Evolutionary conservation across 192 early-diverging fungal species (phyloP).

Genomic region (Coemansia nantahalensis): DNA sequence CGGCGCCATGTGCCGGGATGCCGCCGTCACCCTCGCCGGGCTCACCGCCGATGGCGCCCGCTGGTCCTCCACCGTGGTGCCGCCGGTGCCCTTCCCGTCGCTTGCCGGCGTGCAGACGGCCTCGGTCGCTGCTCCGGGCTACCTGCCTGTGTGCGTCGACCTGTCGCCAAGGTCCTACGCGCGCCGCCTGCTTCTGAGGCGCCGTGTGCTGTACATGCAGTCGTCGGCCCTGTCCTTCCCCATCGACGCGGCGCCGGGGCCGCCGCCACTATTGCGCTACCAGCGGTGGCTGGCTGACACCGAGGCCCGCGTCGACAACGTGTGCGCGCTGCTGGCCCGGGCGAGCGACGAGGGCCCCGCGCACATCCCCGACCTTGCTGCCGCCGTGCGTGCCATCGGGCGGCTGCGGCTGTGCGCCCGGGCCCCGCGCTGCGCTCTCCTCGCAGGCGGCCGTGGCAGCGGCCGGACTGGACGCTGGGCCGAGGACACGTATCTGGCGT

Average conservation of each 20-base stretch:
- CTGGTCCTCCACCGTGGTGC: not conserved
- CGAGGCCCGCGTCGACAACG: not conserved
- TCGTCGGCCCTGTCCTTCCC: not conserved
- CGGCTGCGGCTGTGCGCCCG: conserved; percentile 24
- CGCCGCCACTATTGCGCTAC: conserved; percentile 7
- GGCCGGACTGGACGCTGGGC: conserved; percentile 13
- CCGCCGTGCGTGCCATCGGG: conserved; percentile 8
- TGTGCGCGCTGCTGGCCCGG: conserved; percentile 7
- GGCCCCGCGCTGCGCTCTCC: conserved; percentile 4
- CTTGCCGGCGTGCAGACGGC: conserved; percentile 8
- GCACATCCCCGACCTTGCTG: not conserved
- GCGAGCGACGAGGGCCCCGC: not conserved
- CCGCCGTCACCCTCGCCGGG: conserved; percentile 7
- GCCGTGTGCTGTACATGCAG: conserved; percentile 37
- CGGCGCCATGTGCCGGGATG: conserved; percentile 26
- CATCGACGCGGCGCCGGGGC: not conserved
- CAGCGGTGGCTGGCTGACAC: conserved; percentile 12
- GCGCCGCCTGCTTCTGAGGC: not conserved
- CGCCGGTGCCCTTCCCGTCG: conserved; percentile 20
- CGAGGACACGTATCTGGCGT: conserved; percentile 23
- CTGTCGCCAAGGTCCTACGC: conserved; percentile 1
- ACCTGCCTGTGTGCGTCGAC: conserved; percentile 21
- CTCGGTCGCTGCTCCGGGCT: conserved; percentile 24
- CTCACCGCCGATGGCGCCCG: not conserved
- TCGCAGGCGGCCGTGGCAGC: not conserved